Evolutionary conservation across 805 yeast genomes (phyloP), one percentile per base, ranked within the genome.

Genomic region (Candida sakaeoensis): DNA sequence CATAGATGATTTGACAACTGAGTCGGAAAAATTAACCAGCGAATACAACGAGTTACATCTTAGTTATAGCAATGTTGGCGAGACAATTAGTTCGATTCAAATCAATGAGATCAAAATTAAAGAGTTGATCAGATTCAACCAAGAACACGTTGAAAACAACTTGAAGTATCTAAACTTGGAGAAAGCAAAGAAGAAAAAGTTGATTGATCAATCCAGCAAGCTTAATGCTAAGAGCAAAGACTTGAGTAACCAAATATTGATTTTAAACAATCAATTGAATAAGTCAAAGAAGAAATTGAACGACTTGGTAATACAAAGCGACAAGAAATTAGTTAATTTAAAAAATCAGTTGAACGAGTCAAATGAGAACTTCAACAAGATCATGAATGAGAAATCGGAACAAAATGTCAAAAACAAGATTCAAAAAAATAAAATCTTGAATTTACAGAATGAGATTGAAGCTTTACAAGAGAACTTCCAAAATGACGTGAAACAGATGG

Each of bases 31-130:
- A 2, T 52, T 75, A 21, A 60, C 56, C 18, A 44, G 41, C 5
- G 40, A 46, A 10, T 53, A 52, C 27, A 44, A 46, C 13, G 39
- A 46, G 3, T 37, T 53, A 9, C 84, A 81, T 46, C 38, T 44
- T 10, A 67, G 74, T 45, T 68, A 75, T 34, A 63, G 77, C 37
- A 77, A 79, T 48, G 55, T 80, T 14, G 60, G 73, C 1, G 61
- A 69, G 1, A 72, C 90, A 0, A 65, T 76, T 8, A 84, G 80
- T 37, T 72, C 88, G 0, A 72, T 85, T 42, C 73, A 70, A 33
- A 33, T 43, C n/a, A 55, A 65, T 2, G 71, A 69, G 45, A 57
- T 51, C 25, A 71, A 66, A 42, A 47, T 68, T 40, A 64, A 61
- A 44, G 68, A 68, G 43, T 63, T 74, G 8, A 61, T 81, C 18